Base-by-base conservation (phyloP, 805 yeast species). In the Torulaspora quercuum region DNA sequence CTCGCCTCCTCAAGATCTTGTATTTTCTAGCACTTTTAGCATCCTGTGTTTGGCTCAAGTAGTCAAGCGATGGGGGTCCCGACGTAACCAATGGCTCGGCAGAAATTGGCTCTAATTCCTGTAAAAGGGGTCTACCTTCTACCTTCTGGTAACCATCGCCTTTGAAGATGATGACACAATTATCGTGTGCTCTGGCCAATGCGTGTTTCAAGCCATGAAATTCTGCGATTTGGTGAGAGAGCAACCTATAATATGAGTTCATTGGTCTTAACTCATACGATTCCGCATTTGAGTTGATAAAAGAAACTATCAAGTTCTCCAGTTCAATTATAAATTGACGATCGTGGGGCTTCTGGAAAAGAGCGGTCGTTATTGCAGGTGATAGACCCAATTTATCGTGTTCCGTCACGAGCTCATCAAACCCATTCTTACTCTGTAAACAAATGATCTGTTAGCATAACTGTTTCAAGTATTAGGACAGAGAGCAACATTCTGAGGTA, bases 201-300 rank as follows among this genome's bases (percentile, higher is more conserved):
- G 69, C 69, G 50, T 82, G 89, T 27, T 77, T 78, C 38, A 82
- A 55, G 15, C 68, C 63, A 50, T 80, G 79, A 53, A 80, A 80
- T 24, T 77, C 81, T 4, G 88, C 84, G 22, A 81, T 62, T 46
- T 80, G 82, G 57, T 83, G 89, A 0, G 82, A 70, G 36, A 83
- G 59, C 29, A 83, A 63, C 46, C 90, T 63, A 46, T 76, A 78
- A 55, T 78, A 82, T 2, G 87, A 78, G 55, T 82, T 82, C 70
- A 77, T 71, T 5, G 82, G 74, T 25, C 65, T 66, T 52, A 75
- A 52, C 44, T 46, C 71, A 57, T 53, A 68, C 45, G 58, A 67
- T 49, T 52, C 66, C 35, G 48, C 69, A 50, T 48, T 64, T 32
- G 67, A 61, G 6, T 63, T 48, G 23, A 75, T 65, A 48, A 78